Percentiles rank a stretch among this genome's conserved stretches.
These are phyloP conservation scores for Plectosphaerella plurivora DNA, from an alignment of 2,329 filamentous ascomycete species.

Conservation along the genomic window DNA sequence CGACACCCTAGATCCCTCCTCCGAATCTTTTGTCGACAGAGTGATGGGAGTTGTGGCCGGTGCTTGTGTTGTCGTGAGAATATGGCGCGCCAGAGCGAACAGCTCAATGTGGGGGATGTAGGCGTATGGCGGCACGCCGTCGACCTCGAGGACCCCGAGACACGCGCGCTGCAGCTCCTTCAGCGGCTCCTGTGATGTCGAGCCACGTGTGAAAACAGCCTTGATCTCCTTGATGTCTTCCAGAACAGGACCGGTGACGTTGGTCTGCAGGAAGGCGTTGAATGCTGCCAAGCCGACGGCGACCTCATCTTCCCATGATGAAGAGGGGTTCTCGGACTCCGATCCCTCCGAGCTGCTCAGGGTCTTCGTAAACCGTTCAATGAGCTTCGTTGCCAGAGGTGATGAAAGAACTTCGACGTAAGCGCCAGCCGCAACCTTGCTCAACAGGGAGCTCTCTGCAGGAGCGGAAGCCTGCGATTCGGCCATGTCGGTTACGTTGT, in stretches of 20 bases:
- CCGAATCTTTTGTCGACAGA: background rate
- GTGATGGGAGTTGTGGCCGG: constrained; percentile 35
- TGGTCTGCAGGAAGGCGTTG: constrained; percentile 77
- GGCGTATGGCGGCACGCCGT: constrained; percentile 83
- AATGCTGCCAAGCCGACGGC: constrained; percentile 65
- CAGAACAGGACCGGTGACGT: constrained; percentile 83
- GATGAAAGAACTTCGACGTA: constrained; percentile 9
- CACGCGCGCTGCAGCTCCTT: constrained; percentile 30
- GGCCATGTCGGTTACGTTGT: background rate
- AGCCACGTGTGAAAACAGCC: constrained; percentile 34
- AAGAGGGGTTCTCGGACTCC: background rate
- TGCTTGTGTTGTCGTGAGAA: constrained; percentile 24
- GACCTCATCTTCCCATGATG: constrained; percentile 18
- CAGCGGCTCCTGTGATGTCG: constrained; percentile 32
- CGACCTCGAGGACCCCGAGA: constrained; percentile 66
- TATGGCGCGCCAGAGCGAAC: constrained; percentile 64
- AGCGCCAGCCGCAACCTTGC: constrained; percentile 1
- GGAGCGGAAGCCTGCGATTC: background rate
- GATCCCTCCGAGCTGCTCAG: constrained; percentile 1
- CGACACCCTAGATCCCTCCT: constrained; percentile 18
- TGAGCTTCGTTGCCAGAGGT: background rate
- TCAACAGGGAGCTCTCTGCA: background rate
- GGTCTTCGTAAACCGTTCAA: constrained; percentile 1
- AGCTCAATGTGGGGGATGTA: constrained; percentile 81
- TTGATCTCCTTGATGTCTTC: constrained; percentile 25